Percentiles rank a stretch among this genome's conserved stretches.
phyloP scores from a whole-genome alignment of 306 rosid genomes.

The Lablab purpureus region DNA sequence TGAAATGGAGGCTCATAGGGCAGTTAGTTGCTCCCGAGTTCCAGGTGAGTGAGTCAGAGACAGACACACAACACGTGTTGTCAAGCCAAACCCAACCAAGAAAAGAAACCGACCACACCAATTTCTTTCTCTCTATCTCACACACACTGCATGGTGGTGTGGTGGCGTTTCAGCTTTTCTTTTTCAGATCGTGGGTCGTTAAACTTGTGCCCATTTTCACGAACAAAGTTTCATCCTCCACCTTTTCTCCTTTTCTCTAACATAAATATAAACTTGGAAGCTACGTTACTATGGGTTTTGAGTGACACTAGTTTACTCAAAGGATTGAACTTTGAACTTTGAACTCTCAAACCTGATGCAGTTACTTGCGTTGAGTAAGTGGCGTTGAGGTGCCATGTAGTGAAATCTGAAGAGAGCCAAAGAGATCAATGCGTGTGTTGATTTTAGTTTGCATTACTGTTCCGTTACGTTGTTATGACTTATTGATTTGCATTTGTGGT shows the following conservation, averaged over 20 bases:
- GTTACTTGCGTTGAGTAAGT: not conserved
- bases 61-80: not conserved
- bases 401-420: constrained; percentile 12
- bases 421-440: constrained; percentile 27
- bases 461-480: not conserved
- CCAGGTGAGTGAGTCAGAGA: constrained; percentile 12
- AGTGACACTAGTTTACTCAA: not conserved
- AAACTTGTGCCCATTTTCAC: constrained; percentile 28
- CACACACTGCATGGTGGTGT: not conserved
- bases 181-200: constrained; percentile 52
- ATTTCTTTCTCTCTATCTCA: not conserved
- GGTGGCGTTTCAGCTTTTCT: not conserved
- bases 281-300: constrained; percentile 32
- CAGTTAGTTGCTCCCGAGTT: not conserved
- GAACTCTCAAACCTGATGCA: constrained; percentile 16
- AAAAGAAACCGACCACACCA: constrained; percentile 8
- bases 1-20: not conserved
- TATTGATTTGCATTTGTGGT: not conserved
- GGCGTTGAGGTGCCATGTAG: not conserved
- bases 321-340: constrained; percentile 15
- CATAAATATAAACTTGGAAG: constrained; percentile 42
- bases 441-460: constrained; percentile 7
- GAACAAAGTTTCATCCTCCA: constrained; percentile 36
- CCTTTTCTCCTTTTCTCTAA: not conserved
- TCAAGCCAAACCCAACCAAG: not conserved